Base-by-base conservation (phyloP, 306 rosid species). In the Mimosa pudica region DNA sequence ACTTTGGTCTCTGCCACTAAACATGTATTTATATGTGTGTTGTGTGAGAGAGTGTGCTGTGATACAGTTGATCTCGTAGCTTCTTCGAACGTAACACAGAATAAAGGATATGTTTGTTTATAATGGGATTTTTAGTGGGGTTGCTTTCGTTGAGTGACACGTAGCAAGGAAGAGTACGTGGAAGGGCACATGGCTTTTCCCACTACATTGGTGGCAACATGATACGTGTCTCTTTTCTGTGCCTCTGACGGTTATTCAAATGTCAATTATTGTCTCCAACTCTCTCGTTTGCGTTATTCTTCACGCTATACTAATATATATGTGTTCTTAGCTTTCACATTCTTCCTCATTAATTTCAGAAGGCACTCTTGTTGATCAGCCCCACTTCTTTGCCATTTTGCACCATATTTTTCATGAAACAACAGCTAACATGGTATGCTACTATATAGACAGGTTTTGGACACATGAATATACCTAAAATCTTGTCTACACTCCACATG, bases 101-200 rank as follows among this genome's bases (percentile, higher is more conserved):
- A 14, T 3, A 14, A 17, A 4, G 63, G 47, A 51, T 33, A 33
- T 16, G 47, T 8, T 70, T 49, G 12, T 61, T 61, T 45, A 75
- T 17, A 8, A 32, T 36, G 18, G 47, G 52, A 45, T 4, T 63
- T 32, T 63, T 63, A 33, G 33, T 7, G 48, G 24, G 17, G 49
- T 38, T 12, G n/a, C 10, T 63, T 13, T 3, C 16, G 74, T 1
- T 18, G 38, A 11, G 74, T 38, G 80, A 66, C 80, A 66, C 74
- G 74, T 66, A 46, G 80, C 60, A 2, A 10, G 6, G 49, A 35
- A 12, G 24, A 0, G 49, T 66, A 30, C 10, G 74, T 66, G 55
- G 74, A 38, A 41, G 44, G 74, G 74, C 80, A 66, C 35, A 51
- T n/a, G 66, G 41, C 30, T 38, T 66, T 66, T 8, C 69, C 80